phyloP scores from a whole-genome alignment of 2,329 filamentous ascomycete genomes.

The Colletotrichum tropicale region DNA sequence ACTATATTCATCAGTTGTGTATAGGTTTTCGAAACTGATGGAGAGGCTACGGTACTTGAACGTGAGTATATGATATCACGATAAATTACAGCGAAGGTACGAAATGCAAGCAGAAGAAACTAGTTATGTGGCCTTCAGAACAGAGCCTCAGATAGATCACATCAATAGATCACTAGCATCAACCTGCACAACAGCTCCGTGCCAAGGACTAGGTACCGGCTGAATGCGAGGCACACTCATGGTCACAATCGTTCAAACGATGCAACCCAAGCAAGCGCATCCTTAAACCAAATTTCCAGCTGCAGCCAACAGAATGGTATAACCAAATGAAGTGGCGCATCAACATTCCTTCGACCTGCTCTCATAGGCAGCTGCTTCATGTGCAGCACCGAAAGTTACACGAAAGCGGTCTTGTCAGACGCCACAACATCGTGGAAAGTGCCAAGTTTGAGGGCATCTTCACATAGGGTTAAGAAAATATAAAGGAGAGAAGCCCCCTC shows the following conservation, averaged over 20 bases:
- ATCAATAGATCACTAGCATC: neutral
- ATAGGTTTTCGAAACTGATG: fast-evolving
- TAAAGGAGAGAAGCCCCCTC: neutral
- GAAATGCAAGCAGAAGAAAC: neutral
- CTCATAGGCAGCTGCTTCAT: neutral
- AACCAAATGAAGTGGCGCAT: neutral
- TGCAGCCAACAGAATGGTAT: neutral
- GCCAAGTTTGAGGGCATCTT: neutral
- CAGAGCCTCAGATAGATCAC: neutral
- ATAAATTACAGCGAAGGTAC: neutral
- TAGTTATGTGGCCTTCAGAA: neutral
- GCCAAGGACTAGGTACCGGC: neutral
- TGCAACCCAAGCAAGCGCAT: neutral
- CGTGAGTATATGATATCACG: fast-evolving
- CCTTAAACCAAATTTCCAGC: neutral
- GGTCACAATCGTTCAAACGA: neutral
- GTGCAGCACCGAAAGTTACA: neutral
- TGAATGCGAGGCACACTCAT: neutral
- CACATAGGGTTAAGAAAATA: neutral
- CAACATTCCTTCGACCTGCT: neutral
- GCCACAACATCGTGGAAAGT: neutral
- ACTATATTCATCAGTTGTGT: neutral
- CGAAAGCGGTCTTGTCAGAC: neutral
- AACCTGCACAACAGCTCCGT: neutral
- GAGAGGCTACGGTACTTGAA: fast-evolving